Conservation (phyloP, 805 yeast genomes). For the Schwanniomyces vanrijiae region DNA sequence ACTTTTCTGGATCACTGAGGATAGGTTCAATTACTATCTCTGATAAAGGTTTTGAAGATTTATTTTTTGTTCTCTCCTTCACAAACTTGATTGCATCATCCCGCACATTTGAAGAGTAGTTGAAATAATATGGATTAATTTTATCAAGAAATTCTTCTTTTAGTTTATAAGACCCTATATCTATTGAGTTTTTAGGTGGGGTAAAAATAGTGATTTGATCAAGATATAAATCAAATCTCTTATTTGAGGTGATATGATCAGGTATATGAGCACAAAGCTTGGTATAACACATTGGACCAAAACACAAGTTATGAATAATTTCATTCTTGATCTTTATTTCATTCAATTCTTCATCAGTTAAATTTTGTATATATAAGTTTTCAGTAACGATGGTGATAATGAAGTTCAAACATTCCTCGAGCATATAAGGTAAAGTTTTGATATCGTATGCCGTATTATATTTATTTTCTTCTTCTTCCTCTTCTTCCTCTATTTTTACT, state of each 20-base stretch:
- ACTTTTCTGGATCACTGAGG: slow-evolving; percentile 25
- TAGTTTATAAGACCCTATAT: slow-evolving; percentile 35
- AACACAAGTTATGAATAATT: slow-evolving; percentile 80
- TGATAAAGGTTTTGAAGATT: slow-evolving; percentile 35
- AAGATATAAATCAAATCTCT: slow-evolving; percentile 60
- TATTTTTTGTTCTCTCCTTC: slow-evolving; percentile 48
- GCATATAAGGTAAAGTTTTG: slow-evolving; percentile 56
- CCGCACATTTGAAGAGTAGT: slow-evolving; percentile 71
- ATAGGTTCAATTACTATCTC: slow-evolving; percentile 62
- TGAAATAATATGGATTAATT: slow-evolving; percentile 70
- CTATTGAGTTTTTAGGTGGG: slow-evolving; percentile 34
- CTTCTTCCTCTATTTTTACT: no score
- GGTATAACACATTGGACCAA: slow-evolving; percentile 69
- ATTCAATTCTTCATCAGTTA: slow-evolving; percentile 47
- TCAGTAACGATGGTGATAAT: slow-evolving; percentile 70
- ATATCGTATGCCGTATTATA: slow-evolving; percentile 39
- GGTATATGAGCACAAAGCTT: slow-evolving; percentile 69
- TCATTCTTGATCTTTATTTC: slow-evolving; percentile 60
- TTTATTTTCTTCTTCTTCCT: slow-evolving; percentile 39
- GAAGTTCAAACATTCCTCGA: slow-evolving; percentile 76
- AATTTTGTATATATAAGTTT: slow-evolving; percentile 54
- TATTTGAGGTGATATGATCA: slow-evolving; percentile 72
- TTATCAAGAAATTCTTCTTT: slow-evolving; percentile 34
- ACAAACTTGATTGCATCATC: slow-evolving; percentile 77
- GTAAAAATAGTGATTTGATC: slow-evolving; percentile 32